These are phyloP conservation scores for Sporisorium iseilematis-ciliati DNA, from an alignment of 1,284 basidiomycete genomes.

Conservation along the genomic window DNA sequence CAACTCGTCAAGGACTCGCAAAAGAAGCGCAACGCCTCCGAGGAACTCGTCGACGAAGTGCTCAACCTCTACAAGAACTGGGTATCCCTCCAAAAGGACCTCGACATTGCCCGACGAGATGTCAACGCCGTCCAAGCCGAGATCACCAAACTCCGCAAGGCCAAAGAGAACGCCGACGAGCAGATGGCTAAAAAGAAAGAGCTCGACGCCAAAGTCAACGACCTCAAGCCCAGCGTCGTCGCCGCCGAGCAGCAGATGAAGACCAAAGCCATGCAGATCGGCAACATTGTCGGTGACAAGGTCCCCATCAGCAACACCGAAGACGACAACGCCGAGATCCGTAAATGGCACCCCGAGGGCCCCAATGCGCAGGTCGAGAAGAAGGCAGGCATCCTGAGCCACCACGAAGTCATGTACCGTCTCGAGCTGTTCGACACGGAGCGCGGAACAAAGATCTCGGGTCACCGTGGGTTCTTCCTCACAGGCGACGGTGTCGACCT, in stretches of 20 bases:
- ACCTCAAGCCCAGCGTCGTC: constrained; percentile 74
- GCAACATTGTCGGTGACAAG: constrained; percentile 90
- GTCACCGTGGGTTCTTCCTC: constrained; percentile 96
- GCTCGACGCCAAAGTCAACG: constrained; percentile 82
- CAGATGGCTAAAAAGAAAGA: constrained; percentile 82
- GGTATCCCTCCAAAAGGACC: constrained; percentile 88
- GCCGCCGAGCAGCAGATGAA: constrained; percentile 84
- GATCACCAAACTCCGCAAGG: constrained; percentile 94
- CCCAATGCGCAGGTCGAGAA: constrained; percentile 75
- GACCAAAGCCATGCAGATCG: constrained; percentile 82
- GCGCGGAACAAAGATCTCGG: constrained; percentile 87
- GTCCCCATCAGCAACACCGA: constrained; percentile 90
- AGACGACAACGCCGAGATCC: constrained; percentile 89
- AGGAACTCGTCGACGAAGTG: constrained; percentile 93
- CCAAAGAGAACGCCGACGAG: constrained; percentile 88
- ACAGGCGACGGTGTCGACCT: constrained; percentile 96
- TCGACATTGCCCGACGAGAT: constrained; percentile 82
- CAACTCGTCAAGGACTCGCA: constrained; percentile 92
- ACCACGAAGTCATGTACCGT: constrained; percentile 94
- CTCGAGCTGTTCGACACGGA: constrained; percentile 96
- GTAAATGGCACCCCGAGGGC: constrained; percentile 88
- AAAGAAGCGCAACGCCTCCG: constrained; percentile 86
- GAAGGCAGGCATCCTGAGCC: constrained; percentile 82
- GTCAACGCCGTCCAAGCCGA: constrained; percentile 92
- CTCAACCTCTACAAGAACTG: constrained; percentile 91